phyloP scores from a whole-genome alignment of 2,329 filamentous ascomycete genomes.

The Fusarium pilosicola region DNA sequence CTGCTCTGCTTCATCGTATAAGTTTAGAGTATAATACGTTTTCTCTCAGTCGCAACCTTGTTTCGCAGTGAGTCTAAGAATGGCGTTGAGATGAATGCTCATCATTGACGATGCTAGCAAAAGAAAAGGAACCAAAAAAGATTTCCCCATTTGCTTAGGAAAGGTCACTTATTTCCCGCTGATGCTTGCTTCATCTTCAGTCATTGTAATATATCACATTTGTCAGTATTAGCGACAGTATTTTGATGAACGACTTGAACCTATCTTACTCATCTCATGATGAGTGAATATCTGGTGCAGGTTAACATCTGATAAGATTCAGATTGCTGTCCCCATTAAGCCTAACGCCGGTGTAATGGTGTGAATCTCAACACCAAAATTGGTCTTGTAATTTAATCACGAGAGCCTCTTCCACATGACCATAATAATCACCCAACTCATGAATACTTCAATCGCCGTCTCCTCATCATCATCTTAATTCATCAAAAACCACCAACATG shows the following conservation, averaged over 20 bases:
- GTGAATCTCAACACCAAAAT: slow-evolving; percentile 28
- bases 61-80: neutral
- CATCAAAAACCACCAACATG: slow-evolving; percentile 5
- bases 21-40: neutral
- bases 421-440: neutral
- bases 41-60: neutral
- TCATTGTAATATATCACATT: accelerated
- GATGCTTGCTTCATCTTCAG: neutral
- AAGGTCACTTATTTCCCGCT: neutral
- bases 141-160: neutral
- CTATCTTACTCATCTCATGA: neutral
- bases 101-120: neutral
- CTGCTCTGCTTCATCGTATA: accelerated
- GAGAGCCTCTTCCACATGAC: slow-evolving; percentile 35
- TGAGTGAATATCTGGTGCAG: neutral
- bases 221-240: too few species aligned
- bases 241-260: too few species aligned
- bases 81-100: neutral
- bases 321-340: neutral
- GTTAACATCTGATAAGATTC: neutral
- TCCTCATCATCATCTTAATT: too few species aligned
- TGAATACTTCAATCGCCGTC: neutral
- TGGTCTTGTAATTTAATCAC: slow-evolving; percentile 25
- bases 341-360: slow-evolving; percentile 24
- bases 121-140: neutral